phyloP scores from a whole-genome alignment of 768 basidiomycete species.

The Lepiota venenata region DNA sequence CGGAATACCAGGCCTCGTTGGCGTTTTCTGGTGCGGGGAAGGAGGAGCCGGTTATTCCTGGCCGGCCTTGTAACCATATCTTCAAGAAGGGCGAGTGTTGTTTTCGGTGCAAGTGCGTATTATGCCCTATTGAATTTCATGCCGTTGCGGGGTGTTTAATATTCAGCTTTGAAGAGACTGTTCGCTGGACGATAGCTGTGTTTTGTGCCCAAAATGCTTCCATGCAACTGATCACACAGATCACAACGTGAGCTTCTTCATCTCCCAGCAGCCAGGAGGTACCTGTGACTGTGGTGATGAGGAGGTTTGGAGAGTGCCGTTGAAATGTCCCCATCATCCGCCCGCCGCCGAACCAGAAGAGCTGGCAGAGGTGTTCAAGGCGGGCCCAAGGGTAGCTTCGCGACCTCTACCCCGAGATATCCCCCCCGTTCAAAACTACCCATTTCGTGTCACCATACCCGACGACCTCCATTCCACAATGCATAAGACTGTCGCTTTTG shows the following conservation, averaged over 20 bases:
- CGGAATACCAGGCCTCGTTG: conserved; percentile 63
- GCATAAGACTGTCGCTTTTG: conserved; percentile 69
- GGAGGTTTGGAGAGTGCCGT: conserved; percentile 75
- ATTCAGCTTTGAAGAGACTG: conserved; percentile 69
- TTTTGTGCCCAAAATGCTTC: conserved; percentile 89
- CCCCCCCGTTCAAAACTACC: conserved; percentile 59
- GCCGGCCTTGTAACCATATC: conserved; percentile 77
- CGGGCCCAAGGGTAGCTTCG: conserved; percentile 9
- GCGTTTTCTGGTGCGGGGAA: conserved; percentile 58
- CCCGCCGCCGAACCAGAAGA: conserved; percentile 41
- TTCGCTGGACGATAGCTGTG: conserved; percentile 84
- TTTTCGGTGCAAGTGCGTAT: conserved; percentile 87
- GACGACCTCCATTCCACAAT: conserved; percentile 72
- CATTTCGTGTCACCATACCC: conserved; percentile 53
- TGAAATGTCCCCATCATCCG: conserved; percentile 77
- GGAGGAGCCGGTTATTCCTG: conserved; percentile 58
- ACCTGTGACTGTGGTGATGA: conserved; percentile 95
- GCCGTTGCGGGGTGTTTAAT: neutral
- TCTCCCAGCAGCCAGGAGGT: conserved; percentile 87
- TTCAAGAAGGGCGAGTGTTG: conserved; percentile 91
- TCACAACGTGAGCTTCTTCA: conserved; percentile 93
- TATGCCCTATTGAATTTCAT: neutral
- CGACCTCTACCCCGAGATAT: conserved; percentile 43
- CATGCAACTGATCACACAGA: conserved; percentile 80
- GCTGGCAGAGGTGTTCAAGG: conserved; percentile 7